Conservation (phyloP, 495 filamentous ascomycete genomes). For the Achaetomiella virescens region DNA sequence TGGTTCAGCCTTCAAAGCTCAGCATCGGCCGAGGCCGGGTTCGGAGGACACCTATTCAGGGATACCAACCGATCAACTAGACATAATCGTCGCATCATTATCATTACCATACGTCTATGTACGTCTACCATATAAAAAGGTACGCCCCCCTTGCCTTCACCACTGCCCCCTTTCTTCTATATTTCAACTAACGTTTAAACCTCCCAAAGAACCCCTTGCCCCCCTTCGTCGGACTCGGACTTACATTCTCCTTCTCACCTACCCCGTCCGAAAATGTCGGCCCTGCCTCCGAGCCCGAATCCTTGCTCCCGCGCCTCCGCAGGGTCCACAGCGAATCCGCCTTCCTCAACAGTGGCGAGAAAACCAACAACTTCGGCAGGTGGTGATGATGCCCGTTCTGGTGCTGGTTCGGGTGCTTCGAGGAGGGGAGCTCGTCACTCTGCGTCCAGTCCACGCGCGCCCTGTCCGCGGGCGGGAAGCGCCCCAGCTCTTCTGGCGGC, state of each 20-base stretch:
- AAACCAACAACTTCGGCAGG: constrained; percentile 7
- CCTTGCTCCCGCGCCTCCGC: constrained; percentile 20
- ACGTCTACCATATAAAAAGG: not conserved
- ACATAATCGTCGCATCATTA: constrained; percentile 6
- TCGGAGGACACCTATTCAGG: too few species aligned
- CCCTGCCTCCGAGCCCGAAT: not conserved
- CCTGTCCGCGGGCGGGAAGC: constrained; percentile 4
- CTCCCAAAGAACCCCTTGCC: constrained; percentile 20
- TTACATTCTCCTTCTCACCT: constrained; percentile 3
- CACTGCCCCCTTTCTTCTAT: not conserved
- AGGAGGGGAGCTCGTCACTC: constrained; percentile 36
- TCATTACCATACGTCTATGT: constrained; percentile 1
- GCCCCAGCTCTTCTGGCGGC: not conserved
- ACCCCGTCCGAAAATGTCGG: not conserved
- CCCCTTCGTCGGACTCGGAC: not conserved
- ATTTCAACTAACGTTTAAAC: constrained; percentile 16
- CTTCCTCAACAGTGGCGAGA: constrained; percentile 31
- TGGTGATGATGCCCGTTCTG: not conserved
- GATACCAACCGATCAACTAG: too few species aligned
- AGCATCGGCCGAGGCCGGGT: too few species aligned
- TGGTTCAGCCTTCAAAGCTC: too few species aligned
- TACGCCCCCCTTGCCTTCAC: not conserved
- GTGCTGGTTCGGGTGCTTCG: too few species aligned
- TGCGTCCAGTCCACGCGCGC: constrained; percentile 44
- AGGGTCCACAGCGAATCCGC: constrained; percentile 37